Evolutionary conservation across 108 stramenopile species (phyloP).

Genomic region (Cyclotella atomus): DNA sequence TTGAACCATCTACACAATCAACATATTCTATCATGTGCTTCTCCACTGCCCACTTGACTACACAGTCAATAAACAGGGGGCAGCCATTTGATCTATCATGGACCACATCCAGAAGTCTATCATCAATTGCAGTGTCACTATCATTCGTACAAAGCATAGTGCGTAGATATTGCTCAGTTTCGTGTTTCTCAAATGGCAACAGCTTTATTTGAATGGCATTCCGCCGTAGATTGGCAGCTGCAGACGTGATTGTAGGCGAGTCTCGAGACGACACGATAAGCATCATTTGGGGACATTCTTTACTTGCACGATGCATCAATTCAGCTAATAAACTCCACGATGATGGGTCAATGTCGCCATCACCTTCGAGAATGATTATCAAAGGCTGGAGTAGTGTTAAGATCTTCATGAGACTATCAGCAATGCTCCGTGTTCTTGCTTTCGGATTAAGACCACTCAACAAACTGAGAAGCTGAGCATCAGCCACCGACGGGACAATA

Average conservation of each 20-base stretch:
- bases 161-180: conserved; percentile 46
- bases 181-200: conserved; percentile 48
- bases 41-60: conserved; percentile 51
- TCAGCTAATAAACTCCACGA: conserved; percentile 55
- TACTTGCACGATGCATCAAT: conserved; percentile 42
- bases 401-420: conserved; percentile 56
- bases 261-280: conserved; percentile 50
- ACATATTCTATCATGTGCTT: conserved; percentile 50
- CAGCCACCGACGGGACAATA: conserved; percentile 49
- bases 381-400: conserved; percentile 41
- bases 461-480: conserved; percentile 53
- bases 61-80: conserved; percentile 51
- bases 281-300: conserved; percentile 48
- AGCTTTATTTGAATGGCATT: conserved; percentile 51
- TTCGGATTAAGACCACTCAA: conserved; percentile 51
- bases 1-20: conserved; percentile 37
- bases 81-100: conserved; percentile 56
- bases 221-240: conserved; percentile 29
- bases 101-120: conserved; percentile 45
- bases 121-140: conserved; percentile 33
- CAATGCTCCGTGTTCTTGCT: conserved; percentile 48
- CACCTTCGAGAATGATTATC: conserved; percentile 47
- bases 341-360: conserved; percentile 55
- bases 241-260: conserved; percentile 48
- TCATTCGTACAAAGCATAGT: conserved; percentile 29